Evolutionary conservation across 371 early-diverging fungal species (phyloP), one percentile per base, ranked within the genome.

Genomic region (Rhizopus microsporus): DNA sequence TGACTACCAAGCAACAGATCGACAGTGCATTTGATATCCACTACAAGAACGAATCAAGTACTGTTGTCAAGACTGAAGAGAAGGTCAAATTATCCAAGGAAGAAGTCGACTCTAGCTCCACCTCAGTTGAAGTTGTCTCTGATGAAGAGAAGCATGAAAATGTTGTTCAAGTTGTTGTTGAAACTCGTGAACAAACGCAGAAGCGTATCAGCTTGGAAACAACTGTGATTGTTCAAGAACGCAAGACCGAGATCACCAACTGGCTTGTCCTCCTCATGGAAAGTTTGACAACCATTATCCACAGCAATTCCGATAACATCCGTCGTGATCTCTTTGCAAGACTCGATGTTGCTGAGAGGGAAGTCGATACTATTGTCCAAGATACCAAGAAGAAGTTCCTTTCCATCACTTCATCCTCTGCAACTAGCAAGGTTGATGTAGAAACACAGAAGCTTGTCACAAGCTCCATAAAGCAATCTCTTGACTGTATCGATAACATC

Each of bases 401-500:
- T 0, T 17, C 38, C 0, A 49, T 52, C 37, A 62, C 51, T 54
- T 58, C 59, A 39, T 52, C 59, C 4, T 48, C 51, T 10, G 67
- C 58, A 15, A 52, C 59, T 9, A 54, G 51, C 33, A 54, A 62
- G n/a, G 58, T 56, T 3, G 59, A 58, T 4, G 32, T 38, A 1
- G 49, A 59, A 29, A 62, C 59, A 12, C 62, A 62, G 38, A 50
- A 56, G 6, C 45, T 67, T 44, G 50, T 62, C 45, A 40, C 51
- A 2, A 67, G 51, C 44, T 67, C 75, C 38, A 63, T 69, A 16
- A 65, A 60, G 56, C 75, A 75, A 29, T 62, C 72, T 6, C 59
- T 75, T 15, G 62, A 75, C 45, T 69, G 69, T 38, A 37, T 75
- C 9, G 75, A 75, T 35, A 69, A 56, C 34, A 62, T 71, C 42